Evolutionary conservation across 23 red algal species (phyloP), one percentile per base, ranked within the genome.

Genomic region (Gracilaria caudata): DNA sequence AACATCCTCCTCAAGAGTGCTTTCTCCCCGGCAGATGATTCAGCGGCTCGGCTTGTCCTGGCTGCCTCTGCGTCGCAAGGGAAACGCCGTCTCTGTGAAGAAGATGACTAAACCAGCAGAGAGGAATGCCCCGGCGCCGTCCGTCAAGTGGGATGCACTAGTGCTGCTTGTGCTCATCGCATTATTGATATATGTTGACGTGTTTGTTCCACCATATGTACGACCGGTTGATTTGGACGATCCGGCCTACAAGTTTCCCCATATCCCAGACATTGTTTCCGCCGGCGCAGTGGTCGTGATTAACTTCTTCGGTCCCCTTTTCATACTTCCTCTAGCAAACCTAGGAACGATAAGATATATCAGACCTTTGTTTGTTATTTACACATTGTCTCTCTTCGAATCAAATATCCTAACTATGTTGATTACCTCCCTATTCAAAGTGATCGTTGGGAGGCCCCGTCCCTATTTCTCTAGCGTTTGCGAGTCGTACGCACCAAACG

Each of bases 381-480:
- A 34, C 21, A 53, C 49, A 19, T 34, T 70, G 37, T 61, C 68
- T 35, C 55, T 95, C 38, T 83, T 90, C 3, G 95, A 97, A 63
- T 71, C 83, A 29, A 97, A 93, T 32, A 54, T 89, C 4, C 7
- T 93, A 32, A 93, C 95, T 24, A 83, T 93, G 34, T 76, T 94
- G 35, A 28, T 90, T 19, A 97, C 95, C 23, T 78, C 80, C 44
- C 21, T 93, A 0, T 59, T 97, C 17, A 97, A 97, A 88, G 43
- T 66, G 11, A 25, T 84, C 21, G 79, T 72, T 23, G 91, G 91
- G 10, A 86, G 90, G 28, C 95, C 95, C 56, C 95, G 95, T 19
- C 95, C 95, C 7, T 84, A 94, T 78, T 98, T 94, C 49, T 87
- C 89, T 2, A 78, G 74, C 33, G 90, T 98, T 17, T 98, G 95